Base-by-base conservation (phyloP, 768 basidiomycete genomes). In the Pluteus cervinus region DNA sequence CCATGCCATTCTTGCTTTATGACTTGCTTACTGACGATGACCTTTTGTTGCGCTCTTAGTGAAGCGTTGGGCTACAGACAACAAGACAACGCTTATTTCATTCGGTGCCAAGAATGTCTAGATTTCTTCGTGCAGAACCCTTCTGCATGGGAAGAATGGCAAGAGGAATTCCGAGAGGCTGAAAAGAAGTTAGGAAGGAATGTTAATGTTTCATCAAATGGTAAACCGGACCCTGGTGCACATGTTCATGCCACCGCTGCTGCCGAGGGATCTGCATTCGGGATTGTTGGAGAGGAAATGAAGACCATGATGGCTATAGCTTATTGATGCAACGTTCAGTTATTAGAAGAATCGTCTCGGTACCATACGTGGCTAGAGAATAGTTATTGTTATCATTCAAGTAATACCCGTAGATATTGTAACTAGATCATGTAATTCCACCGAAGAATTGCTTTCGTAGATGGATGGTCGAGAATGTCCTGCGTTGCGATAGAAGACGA, bases 51-150 rank as follows among this genome's bases (percentile, higher is more conserved):
- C 6, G n/a, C 42, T 42, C 6, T 37, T 43, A 76, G 75, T 24
- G 39, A 49, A 10, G 39, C 73, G 16, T 50, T 74, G 16, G 63
- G 63, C 18, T 75, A 56, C 33, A 63, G 61, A 3, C 49, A 54
- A 8, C 54, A 47, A 32, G 21, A 41, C 7, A 54, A 55, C 2
- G 70, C 68, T 1, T 74, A 68, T 44, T 77, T 57, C 44, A 76
- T 77, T 41, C 58, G 62, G 2, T 77, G 75, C 44, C 56, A 68
- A n/a, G 61, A 71, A 22, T 77, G 75, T 48, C 57, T 61, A 26
- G 52, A 57, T 5, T 56, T 60, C 33, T 66, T 62, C 50, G 41
- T 50, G 9, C 40, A 52, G 9, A 50, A 69, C 20, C 63, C 71
- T 4, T 29, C 35, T 5, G 56, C 41, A 21, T 62, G 68, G 65